Percentiles rank a stretch among this genome's conserved stretches.
Evolutionary conservation across 805 yeast genomes (phyloP).

Genomic region (Yarrowia sp.): DNA sequence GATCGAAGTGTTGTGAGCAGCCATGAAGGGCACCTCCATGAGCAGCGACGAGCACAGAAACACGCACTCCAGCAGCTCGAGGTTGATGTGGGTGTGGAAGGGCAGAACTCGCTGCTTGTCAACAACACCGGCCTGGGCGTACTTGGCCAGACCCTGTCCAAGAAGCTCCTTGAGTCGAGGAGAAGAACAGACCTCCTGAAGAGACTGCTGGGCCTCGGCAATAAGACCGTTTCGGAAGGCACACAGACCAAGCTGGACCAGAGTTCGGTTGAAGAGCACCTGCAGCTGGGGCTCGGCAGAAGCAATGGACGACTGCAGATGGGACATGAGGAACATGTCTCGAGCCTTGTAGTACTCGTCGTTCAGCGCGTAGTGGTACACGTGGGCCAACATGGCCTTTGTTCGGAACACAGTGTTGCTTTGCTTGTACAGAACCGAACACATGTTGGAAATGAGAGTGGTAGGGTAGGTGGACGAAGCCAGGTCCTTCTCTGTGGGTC

Average conservation of each 20-base stretch:
- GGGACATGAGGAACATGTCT: conserved; percentile 82
- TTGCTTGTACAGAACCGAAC: conserved; percentile 63
- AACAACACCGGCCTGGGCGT: conserved; percentile 47
- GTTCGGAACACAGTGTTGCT: conserved; percentile 66
- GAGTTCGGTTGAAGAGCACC: conserved; percentile 89
- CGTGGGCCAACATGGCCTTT: conserved; percentile 77
- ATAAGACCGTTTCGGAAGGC: conserved; percentile 90
- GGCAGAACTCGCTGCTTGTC: conserved; percentile 86
- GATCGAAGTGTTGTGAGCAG: conserved; percentile 49
- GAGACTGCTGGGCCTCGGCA: conserved; percentile 78
- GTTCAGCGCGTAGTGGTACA: conserved; percentile 88
- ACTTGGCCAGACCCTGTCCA: conserved; percentile 86
- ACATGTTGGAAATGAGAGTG: conserved; percentile 60
- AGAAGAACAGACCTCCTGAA: conserved; percentile 84
- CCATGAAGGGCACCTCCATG: conserved; percentile 88
- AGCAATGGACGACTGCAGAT: conserved; percentile 77
- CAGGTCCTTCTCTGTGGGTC: conserved; percentile 35
- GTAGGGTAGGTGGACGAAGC: conserved; percentile 45
- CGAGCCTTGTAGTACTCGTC: conserved; percentile 80
- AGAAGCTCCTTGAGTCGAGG: conserved; percentile 84
- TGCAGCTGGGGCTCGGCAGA: conserved; percentile 82
- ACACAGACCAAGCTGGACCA: conserved; percentile 91
- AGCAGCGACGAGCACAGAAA: conserved; percentile 86
- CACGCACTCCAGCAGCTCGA: conserved; percentile 91
- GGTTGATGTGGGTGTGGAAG: conserved; percentile 96